phyloP scores from a whole-genome alignment of 2,329 filamentous ascomycete genomes.

The Fusarium sp. region DNA sequence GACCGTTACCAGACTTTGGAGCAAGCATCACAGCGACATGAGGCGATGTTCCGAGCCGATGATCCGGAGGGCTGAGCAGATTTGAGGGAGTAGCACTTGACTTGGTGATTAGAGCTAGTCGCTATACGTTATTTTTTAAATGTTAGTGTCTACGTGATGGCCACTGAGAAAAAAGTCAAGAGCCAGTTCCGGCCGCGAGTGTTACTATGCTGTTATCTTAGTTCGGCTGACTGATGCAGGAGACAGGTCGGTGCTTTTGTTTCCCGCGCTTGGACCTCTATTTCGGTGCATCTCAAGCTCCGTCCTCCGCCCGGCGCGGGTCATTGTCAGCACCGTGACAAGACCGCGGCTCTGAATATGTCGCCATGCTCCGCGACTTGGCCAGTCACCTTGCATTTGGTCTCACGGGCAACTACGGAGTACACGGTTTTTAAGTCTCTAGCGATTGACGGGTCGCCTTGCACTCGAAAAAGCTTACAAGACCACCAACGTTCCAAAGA shows the following conservation, averaged over 20 bases:
- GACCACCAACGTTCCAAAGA: no score
- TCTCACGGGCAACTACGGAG: no score
- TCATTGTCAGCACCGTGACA: no score
- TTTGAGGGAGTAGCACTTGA: background rate
- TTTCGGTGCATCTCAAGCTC: background rate
- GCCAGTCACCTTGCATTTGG: no score
- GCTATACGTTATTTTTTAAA: background rate
- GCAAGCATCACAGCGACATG: background rate
- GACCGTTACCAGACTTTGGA: background rate
- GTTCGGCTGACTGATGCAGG: background rate
- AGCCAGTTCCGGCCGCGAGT: background rate
- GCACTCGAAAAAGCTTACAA: no score
- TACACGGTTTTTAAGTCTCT: no score
- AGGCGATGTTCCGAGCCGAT: background rate
- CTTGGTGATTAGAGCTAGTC: background rate
- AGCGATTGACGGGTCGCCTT: no score
- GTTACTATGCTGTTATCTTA: background rate
- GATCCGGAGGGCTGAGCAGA: slow-evolving; percentile 4
- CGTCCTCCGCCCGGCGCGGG: no score
- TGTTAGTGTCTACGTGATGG: background rate
- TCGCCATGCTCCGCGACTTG: no score
- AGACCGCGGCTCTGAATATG: no score
- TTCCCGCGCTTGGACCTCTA: background rate
- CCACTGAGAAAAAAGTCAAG: background rate
- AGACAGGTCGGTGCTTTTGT: background rate